Conservation (phyloP, 352 stramenopile genomes). For the Phytopythium chamaehyphon region DNA sequence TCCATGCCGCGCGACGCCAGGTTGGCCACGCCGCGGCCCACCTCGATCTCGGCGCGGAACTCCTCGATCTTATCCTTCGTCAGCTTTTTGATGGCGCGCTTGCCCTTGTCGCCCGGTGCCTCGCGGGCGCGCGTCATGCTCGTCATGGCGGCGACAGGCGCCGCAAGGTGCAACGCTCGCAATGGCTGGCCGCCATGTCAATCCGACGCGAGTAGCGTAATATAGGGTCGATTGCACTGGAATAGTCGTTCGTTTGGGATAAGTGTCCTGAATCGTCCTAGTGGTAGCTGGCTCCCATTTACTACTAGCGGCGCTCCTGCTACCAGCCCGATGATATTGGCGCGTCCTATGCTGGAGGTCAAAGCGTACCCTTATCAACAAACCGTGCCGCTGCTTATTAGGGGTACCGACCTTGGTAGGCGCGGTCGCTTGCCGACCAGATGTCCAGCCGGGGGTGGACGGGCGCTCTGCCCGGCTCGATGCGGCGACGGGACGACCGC, state of each 20-base stretch:
- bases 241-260: no score
- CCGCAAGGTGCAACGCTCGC: not conserved
- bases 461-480: not conserved
- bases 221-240: no score
- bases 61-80: slow-evolving; percentile 73
- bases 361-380: no score
- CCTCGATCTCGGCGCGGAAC: slow-evolving; percentile 40
- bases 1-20: slow-evolving; percentile 74
- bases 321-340: no score
- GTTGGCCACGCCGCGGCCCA: slow-evolving; percentile 48
- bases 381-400: no score
- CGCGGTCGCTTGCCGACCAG: not conserved
- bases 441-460: slow-evolving; percentile 5
- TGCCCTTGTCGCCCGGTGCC: slow-evolving; percentile 13
- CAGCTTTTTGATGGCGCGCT: slow-evolving; percentile 87
- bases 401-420: not conserved
- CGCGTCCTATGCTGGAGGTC: no score
- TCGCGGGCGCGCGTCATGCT: slow-evolving; percentile 14
- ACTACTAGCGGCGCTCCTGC: no score
- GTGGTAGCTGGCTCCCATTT: no score
- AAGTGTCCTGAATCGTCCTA: no score
- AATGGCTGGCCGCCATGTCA: not conserved
- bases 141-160: slow-evolving; percentile 4
- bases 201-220: not conserved
- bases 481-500: no score